Conservation (phyloP, 257 asterid species). For the Mentha longifolia region DNA sequence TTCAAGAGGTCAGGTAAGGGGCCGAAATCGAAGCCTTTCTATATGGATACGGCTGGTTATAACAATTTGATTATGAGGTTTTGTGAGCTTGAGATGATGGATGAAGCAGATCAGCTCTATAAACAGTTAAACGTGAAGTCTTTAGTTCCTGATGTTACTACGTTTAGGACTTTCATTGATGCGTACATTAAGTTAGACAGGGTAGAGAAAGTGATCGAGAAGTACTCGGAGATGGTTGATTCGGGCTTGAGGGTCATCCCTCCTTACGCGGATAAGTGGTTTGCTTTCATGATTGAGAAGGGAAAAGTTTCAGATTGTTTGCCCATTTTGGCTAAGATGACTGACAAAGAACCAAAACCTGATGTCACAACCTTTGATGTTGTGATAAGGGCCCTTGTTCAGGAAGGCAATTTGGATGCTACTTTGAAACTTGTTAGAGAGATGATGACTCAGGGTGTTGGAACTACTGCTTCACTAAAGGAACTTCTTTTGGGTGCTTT, state of each 20-base stretch:
- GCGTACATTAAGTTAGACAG: conserved; percentile 62
- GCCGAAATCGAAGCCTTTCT: conserved; percentile 74
- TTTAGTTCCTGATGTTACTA: conserved; percentile 72
- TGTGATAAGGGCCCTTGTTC: conserved; percentile 68
- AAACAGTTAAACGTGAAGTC: conserved; percentile 59
- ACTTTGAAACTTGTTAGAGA: conserved; percentile 49
- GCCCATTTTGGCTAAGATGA: conserved; percentile 69
- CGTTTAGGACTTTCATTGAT: conserved; percentile 71
- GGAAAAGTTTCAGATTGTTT: conserved; percentile 65
- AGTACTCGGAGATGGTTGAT: conserved; percentile 74
- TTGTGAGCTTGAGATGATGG: conserved; percentile 78
- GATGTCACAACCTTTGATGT: conserved; percentile 77
- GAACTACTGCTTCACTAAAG: conserved; percentile 56
- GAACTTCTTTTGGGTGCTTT: conserved; percentile 60
- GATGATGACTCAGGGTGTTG: conserved; percentile 63
- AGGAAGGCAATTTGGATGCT: conserved; percentile 52
- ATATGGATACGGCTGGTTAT: conserved; percentile 84
- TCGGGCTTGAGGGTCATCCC: conserved; percentile 82
- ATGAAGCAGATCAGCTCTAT: conserved; percentile 71
- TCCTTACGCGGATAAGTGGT: conserved; percentile 77
- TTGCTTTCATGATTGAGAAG: conserved; percentile 67
- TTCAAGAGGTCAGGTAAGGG: conserved; percentile 80
- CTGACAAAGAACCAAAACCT: conserved; percentile 77
- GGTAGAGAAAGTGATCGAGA: conserved; percentile 62
- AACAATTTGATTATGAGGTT: conserved; percentile 75